Conservation (phyloP, 257 asterid genomes). For the Lycium barbarum region DNA sequence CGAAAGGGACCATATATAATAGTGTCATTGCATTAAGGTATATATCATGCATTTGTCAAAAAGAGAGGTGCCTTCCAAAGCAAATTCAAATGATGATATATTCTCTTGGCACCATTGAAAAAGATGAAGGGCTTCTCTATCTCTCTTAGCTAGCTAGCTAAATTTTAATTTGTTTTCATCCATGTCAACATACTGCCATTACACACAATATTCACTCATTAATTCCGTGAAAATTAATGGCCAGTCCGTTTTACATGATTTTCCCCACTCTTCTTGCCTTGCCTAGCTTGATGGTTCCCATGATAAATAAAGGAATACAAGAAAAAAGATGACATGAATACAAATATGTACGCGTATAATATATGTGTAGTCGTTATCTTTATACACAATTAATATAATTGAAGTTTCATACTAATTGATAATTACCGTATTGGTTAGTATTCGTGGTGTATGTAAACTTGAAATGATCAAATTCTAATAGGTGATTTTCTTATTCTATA, state of each 20-base stretch:
- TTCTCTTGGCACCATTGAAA: constrained; percentile 35
- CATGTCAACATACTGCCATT: constrained; percentile 22
- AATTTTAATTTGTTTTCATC: constrained; percentile 3
- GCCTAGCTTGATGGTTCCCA: constrained; percentile 15
- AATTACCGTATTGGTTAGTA: no score
- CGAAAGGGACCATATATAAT: constrained; percentile 14
- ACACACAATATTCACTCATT: constrained; percentile 23
- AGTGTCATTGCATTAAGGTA: constrained; percentile 23
- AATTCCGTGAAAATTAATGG: constrained; percentile 5
- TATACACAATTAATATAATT: background rate
- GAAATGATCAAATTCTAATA: background rate
- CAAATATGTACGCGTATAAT: background rate
- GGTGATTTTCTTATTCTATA: background rate
- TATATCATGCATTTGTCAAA: constrained; percentile 11
- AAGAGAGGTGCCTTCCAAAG: constrained; percentile 25
- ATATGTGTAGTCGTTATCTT: background rate
- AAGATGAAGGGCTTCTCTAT: constrained; percentile 9
- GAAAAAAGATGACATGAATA: background rate
- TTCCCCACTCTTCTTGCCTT: background rate
- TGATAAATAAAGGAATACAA: constrained; percentile 1
- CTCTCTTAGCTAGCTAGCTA: background rate
- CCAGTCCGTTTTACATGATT: constrained; percentile 11
- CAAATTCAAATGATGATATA: constrained; percentile 28
- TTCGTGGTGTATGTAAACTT: background rate
- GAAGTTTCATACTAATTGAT: background rate